Conservation (phyloP, 73 alveolate species). For the Paraurostyla sp. region DNA sequence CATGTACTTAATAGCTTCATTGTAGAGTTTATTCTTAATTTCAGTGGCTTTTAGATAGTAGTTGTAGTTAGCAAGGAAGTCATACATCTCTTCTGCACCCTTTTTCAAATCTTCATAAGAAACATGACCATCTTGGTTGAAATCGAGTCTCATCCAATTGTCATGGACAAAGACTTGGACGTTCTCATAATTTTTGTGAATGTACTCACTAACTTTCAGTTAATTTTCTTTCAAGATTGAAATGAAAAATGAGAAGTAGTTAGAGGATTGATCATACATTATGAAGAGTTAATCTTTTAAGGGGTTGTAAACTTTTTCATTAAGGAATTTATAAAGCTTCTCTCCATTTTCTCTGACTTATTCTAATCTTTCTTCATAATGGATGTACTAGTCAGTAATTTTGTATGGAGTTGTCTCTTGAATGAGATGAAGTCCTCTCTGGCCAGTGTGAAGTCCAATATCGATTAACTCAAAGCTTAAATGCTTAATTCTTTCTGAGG, state of each 20-base stretch:
- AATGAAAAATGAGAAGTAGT: not conserved
- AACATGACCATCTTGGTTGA: conserved; percentile 63
- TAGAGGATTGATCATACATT: not conserved
- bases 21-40: conserved; percentile 20
- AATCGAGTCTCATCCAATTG: conserved; percentile 69
- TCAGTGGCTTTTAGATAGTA: conserved; percentile 10
- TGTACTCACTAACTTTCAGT: conserved; percentile 9
- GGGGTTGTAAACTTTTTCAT: conserved; percentile 14
- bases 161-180: conserved; percentile 45
- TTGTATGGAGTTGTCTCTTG: not conserved
- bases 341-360: not conserved
- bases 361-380: not conserved
- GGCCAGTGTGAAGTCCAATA: not conserved
- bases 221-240: not conserved
- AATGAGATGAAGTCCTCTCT: not conserved
- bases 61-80: conserved; percentile 48
- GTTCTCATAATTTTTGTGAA: conserved; percentile 30
- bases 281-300: not conserved
- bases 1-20: conserved; percentile 42
- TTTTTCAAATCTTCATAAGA: conserved; percentile 37
- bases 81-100: not conserved
- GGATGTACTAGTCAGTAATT: conserved; percentile 16
- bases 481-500: not conserved
- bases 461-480: conserved; percentile 14
- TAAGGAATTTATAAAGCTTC: conserved; percentile 20